Evolutionary conservation across 805 yeast genomes (phyloP), one percentile per base, ranked within the genome.

Genomic region (Teunomyces lycoperdinae): DNA sequence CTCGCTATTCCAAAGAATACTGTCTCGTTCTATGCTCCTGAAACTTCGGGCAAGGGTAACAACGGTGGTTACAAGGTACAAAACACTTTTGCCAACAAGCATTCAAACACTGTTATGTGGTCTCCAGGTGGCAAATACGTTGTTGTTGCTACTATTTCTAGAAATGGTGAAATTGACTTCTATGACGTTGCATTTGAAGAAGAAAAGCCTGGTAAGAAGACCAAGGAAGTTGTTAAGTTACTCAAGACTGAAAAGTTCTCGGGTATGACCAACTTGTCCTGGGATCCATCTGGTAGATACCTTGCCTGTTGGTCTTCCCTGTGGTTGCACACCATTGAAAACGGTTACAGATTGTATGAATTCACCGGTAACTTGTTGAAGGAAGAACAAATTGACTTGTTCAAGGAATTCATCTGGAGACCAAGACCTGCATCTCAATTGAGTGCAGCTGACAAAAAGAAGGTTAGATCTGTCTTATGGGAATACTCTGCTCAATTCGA

Each of bases 201-300:
- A 51, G 87, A 82, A 50, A 68, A 66, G 50, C 80, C 79, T 30
- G 68, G 73, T 13, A 81, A 84, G 38, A 80, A 80, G 55, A 26
- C 45, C n/a, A 29, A 29, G 30, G 45, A 29, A 16, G 55, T 51
- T 31, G 76, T 85, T 52, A 81, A 82, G 63, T 76, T 78, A 58
- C 70, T 92, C 53, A 81, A 79, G 50, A 70, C 78, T 33, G 84
- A 83, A 54, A 83, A 81, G 57, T 87, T 77, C 62, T 76, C 80
- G 47, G 95, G 96, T 52, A 79, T 90, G 71, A 86, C 96, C 44
- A 87, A 86, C 64, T 63, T 90, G 51, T 76, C 83, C 45, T 94
- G 99, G 99, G 99, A 94, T 69, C 92, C 96, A 49, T 85, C 96
- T 44, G 99, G 99, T 58, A 81, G 98, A 70, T 90, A 77, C 66